Evolutionary conservation across 129 eudicot species (phyloP), one percentile per base, ranked within the genome.

Genomic region (Rutidosis leptorrhynchoides): DNA sequence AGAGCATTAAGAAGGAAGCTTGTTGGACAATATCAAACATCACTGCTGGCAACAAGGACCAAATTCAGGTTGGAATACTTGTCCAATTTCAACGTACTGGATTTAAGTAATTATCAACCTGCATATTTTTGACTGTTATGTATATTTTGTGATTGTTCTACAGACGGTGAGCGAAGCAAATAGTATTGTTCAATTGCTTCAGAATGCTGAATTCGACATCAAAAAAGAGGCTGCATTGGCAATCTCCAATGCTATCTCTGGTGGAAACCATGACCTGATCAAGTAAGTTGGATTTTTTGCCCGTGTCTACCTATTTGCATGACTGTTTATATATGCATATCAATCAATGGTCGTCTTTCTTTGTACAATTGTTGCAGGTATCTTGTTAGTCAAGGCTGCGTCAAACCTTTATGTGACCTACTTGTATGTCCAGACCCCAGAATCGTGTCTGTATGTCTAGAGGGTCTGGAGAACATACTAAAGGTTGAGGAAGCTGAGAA

Each of bases 211-310:
- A 67, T 90, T 90, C 52, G 97, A 90, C 49, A 85, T 90, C 12
- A 90, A 90, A 74, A 90, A 90, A 74, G 97, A 90, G 83, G 93
- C 97, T 68, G 92, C 97, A 30, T 89, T 93, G 96, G 95, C 97
- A 7, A 78, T 90, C 58, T 90, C 97, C 56, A 90, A 90, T 83
- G 97, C 97, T 54, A 90, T 95, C 12, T 90, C 97, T 64, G 97
- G 97, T 61, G 97, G 97, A 29, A 80, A 84, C 10, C 90, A 84
- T 37, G 95, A 90, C 37, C 97, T 87, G 73, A 81, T 90, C 42
- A 90, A 87, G 97, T 90, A 78, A 53, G 80, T 28, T 59, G 30
- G 14, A 10, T 42, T 40, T n/a, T 26, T 35, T n/a, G n/a, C n/a
- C n/a, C n/a, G n/a, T n/a, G n/a, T 14, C 24, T 3, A 25, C 64